A percentile compares a stretch with the other conserved stretches of the same genome.
Evolutionary conservation across 164 flowering plant species (phyloP).

Genomic region (Tinospora cordifolia): DNA sequence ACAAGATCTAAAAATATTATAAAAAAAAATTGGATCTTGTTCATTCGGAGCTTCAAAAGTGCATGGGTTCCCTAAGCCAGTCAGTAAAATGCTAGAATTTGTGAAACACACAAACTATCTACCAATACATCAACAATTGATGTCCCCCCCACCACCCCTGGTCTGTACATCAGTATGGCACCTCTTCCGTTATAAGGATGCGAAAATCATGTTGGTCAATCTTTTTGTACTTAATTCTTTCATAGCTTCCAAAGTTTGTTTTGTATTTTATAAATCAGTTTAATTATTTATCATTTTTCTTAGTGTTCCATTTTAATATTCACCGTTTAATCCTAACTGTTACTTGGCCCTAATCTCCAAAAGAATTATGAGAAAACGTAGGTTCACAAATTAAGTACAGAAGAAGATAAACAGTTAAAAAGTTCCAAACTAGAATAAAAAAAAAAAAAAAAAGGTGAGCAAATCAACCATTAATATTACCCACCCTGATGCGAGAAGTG

Average conservation of each 20-base stretch:
- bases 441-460: neutral
- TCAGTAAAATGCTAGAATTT: neutral
- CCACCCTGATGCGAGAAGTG: conserved; percentile 96
- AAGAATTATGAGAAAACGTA: neutral
- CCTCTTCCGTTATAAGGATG: neutral
- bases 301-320: too few relatives aligned
- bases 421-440: neutral
- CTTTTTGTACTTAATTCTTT: neutral
- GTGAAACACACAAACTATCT: neutral
- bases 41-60: neutral
- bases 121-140: neutral
- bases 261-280: too few relatives aligned
- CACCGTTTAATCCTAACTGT: too few relatives aligned
- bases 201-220: too few relatives aligned
- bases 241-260: neutral
- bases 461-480: conserved; percentile 16
- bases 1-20: neutral
- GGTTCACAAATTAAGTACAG: neutral
- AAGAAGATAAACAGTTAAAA: neutral
- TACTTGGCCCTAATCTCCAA: neutral
- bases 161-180: neutral
- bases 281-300: too few relatives aligned
- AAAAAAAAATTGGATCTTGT: neutral
- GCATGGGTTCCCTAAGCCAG: too few relatives aligned
- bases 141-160: too few relatives aligned